Evolutionary conservation across 495 filamentous ascomycete genomes (phyloP).

Genomic region (Xylaria sp.): DNA sequence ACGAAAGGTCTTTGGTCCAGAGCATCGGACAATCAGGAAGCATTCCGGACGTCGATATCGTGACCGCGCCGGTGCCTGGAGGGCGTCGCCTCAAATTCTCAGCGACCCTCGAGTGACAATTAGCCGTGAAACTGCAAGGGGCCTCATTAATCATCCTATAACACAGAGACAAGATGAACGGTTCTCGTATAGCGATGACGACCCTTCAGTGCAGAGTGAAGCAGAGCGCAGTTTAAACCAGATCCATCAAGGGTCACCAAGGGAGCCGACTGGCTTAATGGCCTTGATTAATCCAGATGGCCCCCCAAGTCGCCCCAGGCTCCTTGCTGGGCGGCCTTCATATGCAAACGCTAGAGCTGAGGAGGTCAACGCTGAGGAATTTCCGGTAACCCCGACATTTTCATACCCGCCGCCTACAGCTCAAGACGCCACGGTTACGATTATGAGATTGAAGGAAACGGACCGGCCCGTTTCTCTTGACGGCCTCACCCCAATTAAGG

Average conservation of each 20-base stretch:
- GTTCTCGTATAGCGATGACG: conserved; percentile 37
- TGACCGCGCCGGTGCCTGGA: conserved; percentile 57
- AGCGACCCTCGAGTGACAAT: conserved; percentile 56
- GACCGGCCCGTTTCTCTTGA: conserved; percentile 36
- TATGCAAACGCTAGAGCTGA: conserved; percentile 43
- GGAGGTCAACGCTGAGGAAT: conserved; percentile 36
- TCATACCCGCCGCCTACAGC: conserved; percentile 43
- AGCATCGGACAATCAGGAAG: conserved; percentile 54
- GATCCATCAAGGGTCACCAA: conserved; percentile 44
- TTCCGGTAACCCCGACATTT: conserved; percentile 41
- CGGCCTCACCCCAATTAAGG: conserved; percentile 34
- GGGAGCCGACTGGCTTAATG: conserved; percentile 15
- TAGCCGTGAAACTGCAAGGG: conserved; percentile 49
- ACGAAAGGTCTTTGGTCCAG: conserved; percentile 41
- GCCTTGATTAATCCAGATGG: conserved; percentile 17
- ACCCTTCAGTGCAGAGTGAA: conserved; percentile 45
- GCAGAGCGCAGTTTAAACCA: conserved; percentile 48
- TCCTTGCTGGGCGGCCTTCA: conserved; percentile 41
- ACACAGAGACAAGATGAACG: conserved; percentile 24
- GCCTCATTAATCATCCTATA: conserved; percentile 34
- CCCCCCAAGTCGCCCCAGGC: conserved; percentile 33
- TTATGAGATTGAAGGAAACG: conserved; percentile 46
- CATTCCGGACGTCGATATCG: conserved; percentile 52
- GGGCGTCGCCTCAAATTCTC: conserved; percentile 48
- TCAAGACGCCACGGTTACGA: conserved; percentile 37